These are phyloP conservation scores for Boletus reticuloceps DNA, from an alignment of 768 basidiomycete genomes.

Conservation along the genomic window DNA sequence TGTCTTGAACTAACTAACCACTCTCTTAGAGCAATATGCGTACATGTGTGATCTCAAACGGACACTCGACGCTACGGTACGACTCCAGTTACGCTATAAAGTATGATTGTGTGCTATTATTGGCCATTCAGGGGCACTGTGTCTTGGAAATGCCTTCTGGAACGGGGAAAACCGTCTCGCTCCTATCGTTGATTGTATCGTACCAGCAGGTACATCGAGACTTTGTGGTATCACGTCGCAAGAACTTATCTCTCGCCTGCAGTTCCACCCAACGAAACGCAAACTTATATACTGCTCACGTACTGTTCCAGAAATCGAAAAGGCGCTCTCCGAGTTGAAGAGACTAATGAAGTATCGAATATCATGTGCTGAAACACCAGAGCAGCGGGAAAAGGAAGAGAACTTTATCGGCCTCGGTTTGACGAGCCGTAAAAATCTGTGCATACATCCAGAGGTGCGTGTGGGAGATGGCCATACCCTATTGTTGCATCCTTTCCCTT, in stretches of 20 bases:
- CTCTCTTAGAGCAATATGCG: conserved; percentile 84
- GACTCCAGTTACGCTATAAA: conserved; percentile 10
- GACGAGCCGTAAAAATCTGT: conserved; percentile 94
- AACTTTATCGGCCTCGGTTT: conserved; percentile 87
- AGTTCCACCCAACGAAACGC: conserved; percentile 91
- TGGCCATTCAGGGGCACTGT: conserved; percentile 78
- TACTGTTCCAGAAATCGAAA: conserved; percentile 99
- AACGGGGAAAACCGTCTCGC: conserved; percentile 97
- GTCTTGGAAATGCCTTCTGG: conserved; percentile 99
- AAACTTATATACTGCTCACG: conserved; percentile 99
- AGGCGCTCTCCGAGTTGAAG: conserved; percentile 93
- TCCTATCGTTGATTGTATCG: conserved; percentile 93
- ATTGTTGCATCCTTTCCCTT: neutral
- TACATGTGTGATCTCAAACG: conserved; percentile 99
- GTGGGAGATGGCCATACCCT: neutral
- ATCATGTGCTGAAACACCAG: conserved; percentile 66
- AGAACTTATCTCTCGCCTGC: conserved; percentile 6
- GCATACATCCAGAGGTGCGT: conserved; percentile 88
- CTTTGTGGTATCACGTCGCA: neutral
- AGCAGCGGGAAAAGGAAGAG: conserved; percentile 73
- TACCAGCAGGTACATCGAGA: conserved; percentile 78
- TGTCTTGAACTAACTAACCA: conserved; percentile 9
- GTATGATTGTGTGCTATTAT: neutral
- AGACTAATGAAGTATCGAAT: conserved; percentile 88
- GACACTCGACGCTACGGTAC: conserved; percentile 90